These are phyloP conservation scores for Tulasnella calospora DNA, from an alignment of 768 basidiomycete genomes.

Conservation along the genomic window DNA sequence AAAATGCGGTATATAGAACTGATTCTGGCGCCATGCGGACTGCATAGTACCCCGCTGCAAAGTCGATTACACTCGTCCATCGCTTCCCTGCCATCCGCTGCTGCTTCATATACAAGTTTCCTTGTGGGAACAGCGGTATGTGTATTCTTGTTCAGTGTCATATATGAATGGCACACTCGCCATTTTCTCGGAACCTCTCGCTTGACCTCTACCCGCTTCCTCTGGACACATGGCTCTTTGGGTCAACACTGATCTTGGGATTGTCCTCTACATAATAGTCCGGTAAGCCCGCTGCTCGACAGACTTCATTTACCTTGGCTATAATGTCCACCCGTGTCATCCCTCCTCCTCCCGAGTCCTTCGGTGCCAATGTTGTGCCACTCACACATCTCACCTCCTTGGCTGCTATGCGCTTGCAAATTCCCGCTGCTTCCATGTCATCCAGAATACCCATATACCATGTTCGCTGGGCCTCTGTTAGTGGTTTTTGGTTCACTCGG, in stretches of 20 bases:
- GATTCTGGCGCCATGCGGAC: constrained; percentile 28
- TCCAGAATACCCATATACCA: constrained; percentile 38
- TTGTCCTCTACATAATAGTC: constrained; percentile 20
- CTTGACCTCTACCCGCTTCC: constrained; percentile 26
- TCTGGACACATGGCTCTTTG: background rate
- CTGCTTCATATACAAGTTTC: constrained; percentile 43
- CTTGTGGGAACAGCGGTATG: constrained; percentile 32
- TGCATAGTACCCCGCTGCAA: constrained; percentile 40
- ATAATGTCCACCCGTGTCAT: constrained; percentile 38
- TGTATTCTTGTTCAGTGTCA: constrained; percentile 34
- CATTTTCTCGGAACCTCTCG: constrained; percentile 33
- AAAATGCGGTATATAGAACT: constrained; percentile 37
- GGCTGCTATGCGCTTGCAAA: constrained; percentile 36
- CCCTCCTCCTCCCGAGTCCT: constrained; percentile 36
- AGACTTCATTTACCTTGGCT: constrained; percentile 39
- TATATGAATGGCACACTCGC: constrained; percentile 42
- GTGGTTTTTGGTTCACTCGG: constrained; percentile 35
- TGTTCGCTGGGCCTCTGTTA: constrained; percentile 36
- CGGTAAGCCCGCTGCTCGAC: constrained; percentile 33
- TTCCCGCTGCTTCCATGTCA: constrained; percentile 37
- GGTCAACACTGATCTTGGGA: too few species aligned
- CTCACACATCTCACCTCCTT: constrained; percentile 39
- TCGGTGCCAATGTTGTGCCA: constrained; percentile 39
- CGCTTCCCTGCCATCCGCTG: constrained; percentile 38
- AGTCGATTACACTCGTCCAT: constrained; percentile 40